A percentile compares a stretch with the other conserved stretches of the same genome.
These are phyloP conservation scores for Exophiala bonariae DNA, from an alignment of 2,329 filamentous ascomycete species.

Conservation along the genomic window DNA sequence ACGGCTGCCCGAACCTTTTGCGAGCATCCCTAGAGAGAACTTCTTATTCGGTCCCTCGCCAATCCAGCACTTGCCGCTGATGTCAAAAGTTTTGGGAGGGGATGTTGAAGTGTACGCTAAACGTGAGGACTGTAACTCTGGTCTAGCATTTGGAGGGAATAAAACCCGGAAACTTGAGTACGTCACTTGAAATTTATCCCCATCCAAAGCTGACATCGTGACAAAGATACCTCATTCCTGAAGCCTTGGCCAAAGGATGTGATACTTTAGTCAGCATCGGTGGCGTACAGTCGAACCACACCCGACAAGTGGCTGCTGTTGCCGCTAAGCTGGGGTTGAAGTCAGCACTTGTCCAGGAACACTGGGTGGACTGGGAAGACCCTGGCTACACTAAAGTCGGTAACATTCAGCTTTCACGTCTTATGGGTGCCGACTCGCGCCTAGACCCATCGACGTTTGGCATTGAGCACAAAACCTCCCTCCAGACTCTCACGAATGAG, in stretches of 20 bases:
- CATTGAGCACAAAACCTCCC: constrained; percentile 1
- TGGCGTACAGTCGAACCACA: constrained; percentile 40
- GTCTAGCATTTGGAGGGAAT: constrained; percentile 67
- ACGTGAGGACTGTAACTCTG: constrained; percentile 69
- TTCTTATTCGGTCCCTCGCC: constrained; percentile 36
- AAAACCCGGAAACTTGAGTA: constrained; percentile 59
- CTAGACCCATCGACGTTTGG: background rate
- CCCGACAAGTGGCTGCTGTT: constrained; percentile 36
- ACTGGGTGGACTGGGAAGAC: no score
- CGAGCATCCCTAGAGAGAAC: no score
- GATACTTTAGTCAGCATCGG: constrained; percentile 38
- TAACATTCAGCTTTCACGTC: constrained; percentile 1
- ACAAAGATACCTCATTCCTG: constrained; percentile 34
- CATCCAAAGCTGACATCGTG: no score
- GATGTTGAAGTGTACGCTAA: constrained; percentile 68
- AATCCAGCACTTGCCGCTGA: constrained; percentile 65
- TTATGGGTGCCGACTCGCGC: background rate
- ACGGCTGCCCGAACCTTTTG: no score
- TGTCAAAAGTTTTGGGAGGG: constrained; percentile 60
- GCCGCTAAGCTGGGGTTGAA: constrained; percentile 27
- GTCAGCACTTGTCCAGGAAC: no score
- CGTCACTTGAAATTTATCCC: no score
- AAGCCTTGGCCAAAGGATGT: constrained; percentile 31
- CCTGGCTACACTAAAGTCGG: constrained; percentile 29
- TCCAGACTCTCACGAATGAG: constrained; percentile 5